Base-by-base conservation (phyloP, 1,284 basidiomycete species). In the Fomitiporia mediterranea region DNA sequence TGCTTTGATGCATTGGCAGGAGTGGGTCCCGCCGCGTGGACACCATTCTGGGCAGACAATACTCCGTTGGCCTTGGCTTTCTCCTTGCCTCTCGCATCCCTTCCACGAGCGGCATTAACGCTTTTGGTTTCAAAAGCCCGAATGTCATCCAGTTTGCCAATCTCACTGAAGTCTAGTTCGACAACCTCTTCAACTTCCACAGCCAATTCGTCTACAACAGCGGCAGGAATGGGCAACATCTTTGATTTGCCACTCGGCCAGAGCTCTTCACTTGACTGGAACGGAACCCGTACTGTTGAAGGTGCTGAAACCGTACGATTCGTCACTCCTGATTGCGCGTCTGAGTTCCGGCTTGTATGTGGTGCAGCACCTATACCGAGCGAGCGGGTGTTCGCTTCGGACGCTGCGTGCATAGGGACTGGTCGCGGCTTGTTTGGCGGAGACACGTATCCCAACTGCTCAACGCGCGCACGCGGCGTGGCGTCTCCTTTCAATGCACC, bases 161-260 rank as follows among this genome's bases (percentile, higher is more conserved):
- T 59, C 19, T 59, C 53, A 28, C 53, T 59, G 40, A 59, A 59
- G 49, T 59, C 58, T 25, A 59, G 23, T 49, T 59, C 58, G 15
- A 56, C 50, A 15, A 59, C 50, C n/a, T 56, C 58, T 4, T 56
- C 54, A 13, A 11, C 17, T 5, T 51, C 49, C 11, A 38, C 40
- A 23, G 17, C 25, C 8, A 17, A 43, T 15, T 35, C 38, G 2
- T 17, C 30, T 6, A 13, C 3, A 15, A 23, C 27, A 25, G 7
- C 28, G n/a, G 39, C 19, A 27, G 47, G 8, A 30, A 30, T 19
- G 9, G 30, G n/a, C 17, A 15, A 27, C 19, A 38, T 28, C 3
- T 17, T 27, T 17, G 47, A 49, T 25, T n/a, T 30, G 17, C 55
- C 23, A 38, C 32, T 48, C 17, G 58, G 48, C 58, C 58, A 59